phyloP scores from a whole-genome alignment of 805 yeast species.

The Candida coquimbonensis region DNA sequence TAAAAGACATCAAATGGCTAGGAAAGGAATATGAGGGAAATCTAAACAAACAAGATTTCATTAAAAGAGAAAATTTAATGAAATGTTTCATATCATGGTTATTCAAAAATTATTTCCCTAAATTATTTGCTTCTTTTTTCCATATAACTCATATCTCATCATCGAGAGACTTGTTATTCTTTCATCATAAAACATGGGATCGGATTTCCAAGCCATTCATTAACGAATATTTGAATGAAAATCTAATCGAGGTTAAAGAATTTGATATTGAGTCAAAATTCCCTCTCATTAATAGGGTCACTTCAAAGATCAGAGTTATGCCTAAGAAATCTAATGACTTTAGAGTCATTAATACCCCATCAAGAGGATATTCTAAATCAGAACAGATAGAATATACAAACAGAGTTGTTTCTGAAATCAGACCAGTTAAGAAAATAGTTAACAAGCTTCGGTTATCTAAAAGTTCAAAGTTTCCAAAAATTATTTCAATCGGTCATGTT shows the following conservation, averaged over 20 bases:
- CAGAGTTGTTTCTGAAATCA: constrained; percentile 31
- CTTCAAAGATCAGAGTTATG: constrained; percentile 38
- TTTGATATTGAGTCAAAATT: constrained; percentile 13
- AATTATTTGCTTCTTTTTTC: constrained; percentile 47
- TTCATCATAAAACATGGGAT: constrained; percentile 55
- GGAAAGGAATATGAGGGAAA: constrained; percentile 23
- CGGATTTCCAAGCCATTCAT: constrained; percentile 35
- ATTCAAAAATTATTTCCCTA: constrained; percentile 37
- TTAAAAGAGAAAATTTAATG: constrained; percentile 31
- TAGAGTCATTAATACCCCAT: constrained; percentile 54
- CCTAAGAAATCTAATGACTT: constrained; percentile 56
- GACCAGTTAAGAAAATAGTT: constrained; percentile 37
- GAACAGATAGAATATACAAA: constrained; percentile 28
- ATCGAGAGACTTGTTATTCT: constrained; percentile 36
- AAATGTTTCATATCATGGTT: constrained; percentile 51
- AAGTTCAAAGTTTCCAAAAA: constrained; percentile 24
- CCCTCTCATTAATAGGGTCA: constrained; percentile 15
- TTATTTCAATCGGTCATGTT: constrained; percentile 41
- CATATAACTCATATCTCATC: constrained; percentile 57
- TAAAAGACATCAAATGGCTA: constrained; percentile 51
- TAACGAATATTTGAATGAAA: constrained; percentile 32
- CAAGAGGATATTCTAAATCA: constrained; percentile 27
- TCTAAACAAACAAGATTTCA: constrained; percentile 36
- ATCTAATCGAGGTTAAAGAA: constrained; percentile 24
- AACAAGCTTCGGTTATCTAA: constrained; percentile 26